Percentiles rank a stretch among this genome's conserved stretches.
Evolutionary conservation across 1,284 basidiomycete genomes (phyloP).

Genomic region (Spongiforma sp.): DNA sequence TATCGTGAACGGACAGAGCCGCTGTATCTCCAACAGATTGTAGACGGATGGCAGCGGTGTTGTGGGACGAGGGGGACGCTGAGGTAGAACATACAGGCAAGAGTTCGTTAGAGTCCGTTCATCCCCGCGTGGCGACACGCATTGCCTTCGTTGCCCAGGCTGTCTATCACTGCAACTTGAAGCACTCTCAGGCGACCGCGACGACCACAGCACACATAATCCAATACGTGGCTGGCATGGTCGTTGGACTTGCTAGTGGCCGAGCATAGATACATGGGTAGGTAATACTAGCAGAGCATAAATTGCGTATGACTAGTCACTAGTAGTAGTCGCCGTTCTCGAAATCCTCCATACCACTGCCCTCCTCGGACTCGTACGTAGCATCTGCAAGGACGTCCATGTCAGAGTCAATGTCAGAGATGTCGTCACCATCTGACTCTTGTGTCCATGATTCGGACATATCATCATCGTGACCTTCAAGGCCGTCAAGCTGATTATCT

Average conservation of each 20-base stretch:
- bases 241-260: too few species aligned
- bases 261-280: slow-evolving; percentile 59
- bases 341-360: background rate
- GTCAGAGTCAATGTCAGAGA: background rate
- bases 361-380: background rate
- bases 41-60: slow-evolving; percentile 50
- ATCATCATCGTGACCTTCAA: background rate
- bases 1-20: too few species aligned
- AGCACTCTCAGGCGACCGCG: too few species aligned
- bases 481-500: background rate
- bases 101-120: slow-evolving; percentile 33
- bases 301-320: background rate
- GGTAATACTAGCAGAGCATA: slow-evolving; percentile 21
- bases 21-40: too few species aligned
- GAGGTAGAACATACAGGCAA: slow-evolving; percentile 72
- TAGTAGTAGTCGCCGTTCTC: background rate
- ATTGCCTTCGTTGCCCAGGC: too few species aligned
- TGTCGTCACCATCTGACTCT: background rate
- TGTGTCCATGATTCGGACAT: background rate
- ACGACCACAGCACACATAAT: too few species aligned
- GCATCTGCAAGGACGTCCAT: background rate
- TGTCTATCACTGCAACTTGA: too few species aligned
- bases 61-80: slow-evolving; percentile 48
- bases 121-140: too few species aligned
- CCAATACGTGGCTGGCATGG: too few species aligned